Percentiles rank a stretch among this genome's conserved stretches.
These are phyloP conservation scores for Podaxis carcinomalis DNA, from an alignment of 768 basidiomycete species.

Conservation along the genomic window DNA sequence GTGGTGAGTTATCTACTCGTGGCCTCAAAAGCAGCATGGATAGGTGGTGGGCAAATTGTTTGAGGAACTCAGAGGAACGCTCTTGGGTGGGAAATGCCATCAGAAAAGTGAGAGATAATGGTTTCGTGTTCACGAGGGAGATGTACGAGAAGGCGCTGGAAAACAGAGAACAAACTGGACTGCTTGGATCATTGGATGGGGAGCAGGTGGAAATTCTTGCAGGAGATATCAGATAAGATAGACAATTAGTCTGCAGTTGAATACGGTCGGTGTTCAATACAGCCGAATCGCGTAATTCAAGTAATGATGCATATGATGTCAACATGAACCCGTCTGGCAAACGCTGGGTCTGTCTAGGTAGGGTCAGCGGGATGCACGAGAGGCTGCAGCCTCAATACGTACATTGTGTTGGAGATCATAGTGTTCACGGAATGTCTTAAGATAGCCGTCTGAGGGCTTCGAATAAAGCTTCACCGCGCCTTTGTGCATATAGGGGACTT, in stretches of 20 bases:
- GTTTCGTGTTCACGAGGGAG: slow-evolving; percentile 50
- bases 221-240: slow-evolving; percentile 12
- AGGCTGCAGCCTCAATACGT: not conserved
- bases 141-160: slow-evolving; percentile 49
- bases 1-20: slow-evolving; percentile 42
- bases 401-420: not conserved
- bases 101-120: slow-evolving; percentile 39
- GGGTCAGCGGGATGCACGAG: slow-evolving; percentile 10
- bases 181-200: slow-evolving; percentile 21
- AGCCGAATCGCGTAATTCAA: not conserved
- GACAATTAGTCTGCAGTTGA: not conserved
- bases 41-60: slow-evolving; percentile 73
- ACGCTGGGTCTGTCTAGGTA: not conserved
- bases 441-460: slow-evolving; percentile 43
- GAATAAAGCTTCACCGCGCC: slow-evolving; percentile 42
- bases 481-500: slow-evolving; percentile 51
- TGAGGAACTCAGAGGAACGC: slow-evolving; percentile 58
- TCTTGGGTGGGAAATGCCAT: slow-evolving; percentile 50
- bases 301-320: not conserved
- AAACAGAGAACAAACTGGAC: slow-evolving; percentile 34
- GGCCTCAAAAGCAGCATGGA: slow-evolving; percentile 63
- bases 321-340: not conserved
- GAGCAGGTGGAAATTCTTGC: not conserved
- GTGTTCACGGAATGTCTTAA: slow-evolving; percentile 10
- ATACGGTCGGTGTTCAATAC: not conserved